Conservation (phyloP, 2,329 filamentous ascomycete species). For the Talaromyces rugulosus region DNA sequence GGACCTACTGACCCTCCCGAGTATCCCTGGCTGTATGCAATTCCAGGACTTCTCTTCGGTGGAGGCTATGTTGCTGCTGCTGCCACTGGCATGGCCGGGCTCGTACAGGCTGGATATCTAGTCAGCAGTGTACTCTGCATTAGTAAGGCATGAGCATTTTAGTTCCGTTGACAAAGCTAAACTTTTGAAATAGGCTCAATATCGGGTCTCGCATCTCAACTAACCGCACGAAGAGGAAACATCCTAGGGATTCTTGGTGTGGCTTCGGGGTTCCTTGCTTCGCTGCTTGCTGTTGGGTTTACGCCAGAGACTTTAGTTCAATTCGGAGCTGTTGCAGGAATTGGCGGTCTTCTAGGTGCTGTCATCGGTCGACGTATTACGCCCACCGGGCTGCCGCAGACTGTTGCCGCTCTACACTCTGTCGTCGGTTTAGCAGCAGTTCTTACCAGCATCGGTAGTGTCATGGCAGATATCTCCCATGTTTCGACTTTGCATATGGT, state of each 20-base stretch:
- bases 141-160: conserved; percentile 34
- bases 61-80: conserved; percentile 78
- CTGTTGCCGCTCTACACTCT: conserved; percentile 81
- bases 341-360: conserved; percentile 66
- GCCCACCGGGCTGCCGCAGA: conserved; percentile 82
- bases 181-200: conserved; percentile 52
- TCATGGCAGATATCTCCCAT: conserved; percentile 68
- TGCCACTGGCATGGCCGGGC: conserved; percentile 73
- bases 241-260: conserved; percentile 84
- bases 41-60: conserved; percentile 72
- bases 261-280: conserved; percentile 75
- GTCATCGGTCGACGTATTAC: conserved; percentile 83
- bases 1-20: conserved; percentile 80
- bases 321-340: conserved; percentile 69
- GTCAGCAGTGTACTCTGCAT: conserved; percentile 83
- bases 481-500: conserved; percentile 77
- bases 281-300: conserved; percentile 76
- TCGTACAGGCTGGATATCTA: conserved; percentile 84
- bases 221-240: conserved; percentile 80
- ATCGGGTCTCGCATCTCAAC: conserved; percentile 74
- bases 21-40: conserved; percentile 80
- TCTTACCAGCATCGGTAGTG: conserved; percentile 80
- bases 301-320: conserved; percentile 73
- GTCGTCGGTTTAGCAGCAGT: conserved; percentile 87
- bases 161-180: neutral